Evolutionary conservation across 2,329 filamentous ascomycete genomes (phyloP), one percentile per base, ranked within the genome.

Genomic region (Myriosclerotinia scirpicola): DNA sequence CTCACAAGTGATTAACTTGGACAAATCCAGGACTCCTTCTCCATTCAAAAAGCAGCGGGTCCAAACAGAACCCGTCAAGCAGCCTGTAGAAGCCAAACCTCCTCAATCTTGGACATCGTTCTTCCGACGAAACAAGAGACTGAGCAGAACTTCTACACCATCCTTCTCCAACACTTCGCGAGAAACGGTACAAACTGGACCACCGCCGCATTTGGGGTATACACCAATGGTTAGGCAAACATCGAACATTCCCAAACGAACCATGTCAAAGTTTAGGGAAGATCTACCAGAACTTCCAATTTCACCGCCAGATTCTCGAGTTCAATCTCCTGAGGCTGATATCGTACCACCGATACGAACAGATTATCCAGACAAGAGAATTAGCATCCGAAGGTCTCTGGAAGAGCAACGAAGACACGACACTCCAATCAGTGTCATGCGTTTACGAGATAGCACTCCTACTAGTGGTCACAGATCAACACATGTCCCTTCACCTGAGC

Each of bases 111-210:
- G 93, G 82, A 86, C 87, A 5, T 88, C 90, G 0, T 85, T 97
- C 46, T 92, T 97, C 78, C 87, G 86, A 80, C 64, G 75, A 67
- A 61, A 80, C 78, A 54, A 79, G 81, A 73, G 81, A 79, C 81
- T 81, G 77, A 81, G 84, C 79, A 86, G 78, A 75, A 80, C 75
- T 78, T 84, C 76, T 69, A 82, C 75, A 2, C 84, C 90, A 4
- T 90, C 93, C n/a, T 95, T 96, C 76, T 93, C 92, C 5, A 97
- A 97, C 74, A 91, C 92, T 0, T 97, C 93, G 1, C 86, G 93
- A 70, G 93, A 97, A 74, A 96, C 93, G 20, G 94, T 97, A 82
- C 79, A 81, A 58, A 78, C 77, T 15, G 76, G 67, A 11, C 66
- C 66, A 46, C 54, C 58, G 38, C 65, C 69, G 48, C 69, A 67